Evolutionary conservation across 2,329 filamentous ascomycete genomes (phyloP).

Genomic region (Claviceps paspali): DNA sequence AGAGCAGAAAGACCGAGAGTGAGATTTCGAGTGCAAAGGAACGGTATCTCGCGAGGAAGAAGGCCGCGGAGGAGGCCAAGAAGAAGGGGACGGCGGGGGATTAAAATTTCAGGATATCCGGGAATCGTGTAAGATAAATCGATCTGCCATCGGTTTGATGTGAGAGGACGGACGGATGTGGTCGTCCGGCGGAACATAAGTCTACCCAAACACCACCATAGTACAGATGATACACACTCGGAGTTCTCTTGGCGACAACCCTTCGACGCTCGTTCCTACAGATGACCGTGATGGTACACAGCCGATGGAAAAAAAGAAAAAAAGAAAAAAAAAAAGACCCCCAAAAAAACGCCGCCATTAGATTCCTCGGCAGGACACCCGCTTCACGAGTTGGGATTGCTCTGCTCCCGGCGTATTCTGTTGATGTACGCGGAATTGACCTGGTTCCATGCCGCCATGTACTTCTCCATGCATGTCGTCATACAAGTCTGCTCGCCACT

Average conservation of each 20-base stretch:
- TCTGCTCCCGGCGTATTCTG: conserved; percentile 44
- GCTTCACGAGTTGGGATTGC: conserved; percentile 9
- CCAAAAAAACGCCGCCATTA: neutral
- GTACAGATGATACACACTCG: no score
- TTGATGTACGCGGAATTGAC: conserved; percentile 54
- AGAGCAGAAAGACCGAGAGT: conserved; percentile 62
- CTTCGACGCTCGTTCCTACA: no score
- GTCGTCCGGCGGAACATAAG: no score
- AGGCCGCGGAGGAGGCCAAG: conserved; percentile 55
- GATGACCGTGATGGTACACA: no score
- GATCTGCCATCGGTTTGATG: neutral
- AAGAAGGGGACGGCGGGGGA: conserved; percentile 26
- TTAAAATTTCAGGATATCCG: conserved; percentile 1
- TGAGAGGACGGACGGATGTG: no score
- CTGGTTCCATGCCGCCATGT: conserved; percentile 66
- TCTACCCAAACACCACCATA: no score
- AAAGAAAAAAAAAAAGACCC: neutral
- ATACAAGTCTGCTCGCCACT: conserved; percentile 56
- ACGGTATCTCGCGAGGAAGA: conserved; percentile 63
- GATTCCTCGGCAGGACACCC: neutral
- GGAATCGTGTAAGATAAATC: neutral
- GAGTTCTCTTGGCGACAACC: no score
- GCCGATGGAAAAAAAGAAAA: no score
- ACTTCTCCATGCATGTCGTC: conserved; percentile 70
- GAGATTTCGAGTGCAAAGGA: conserved; percentile 69